Conservation (phyloP, 2,329 filamentous ascomycete species). For the Epichloe amarillans region DNA sequence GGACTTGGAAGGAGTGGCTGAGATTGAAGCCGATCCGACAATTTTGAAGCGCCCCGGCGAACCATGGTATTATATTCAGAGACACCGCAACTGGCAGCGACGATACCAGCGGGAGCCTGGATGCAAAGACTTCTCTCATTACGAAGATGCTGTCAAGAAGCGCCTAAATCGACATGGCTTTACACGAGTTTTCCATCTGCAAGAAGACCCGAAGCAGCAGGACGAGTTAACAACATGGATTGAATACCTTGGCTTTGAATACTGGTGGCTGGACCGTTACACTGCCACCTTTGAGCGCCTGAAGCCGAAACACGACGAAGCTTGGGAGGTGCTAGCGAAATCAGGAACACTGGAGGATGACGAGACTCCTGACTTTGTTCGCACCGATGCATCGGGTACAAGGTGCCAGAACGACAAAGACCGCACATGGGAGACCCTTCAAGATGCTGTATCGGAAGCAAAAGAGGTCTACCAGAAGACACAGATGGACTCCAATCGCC, state of each 20-base stretch:
- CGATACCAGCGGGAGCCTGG: conserved; percentile 5
- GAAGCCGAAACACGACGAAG: conserved; percentile 14
- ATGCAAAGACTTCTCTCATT: conserved; percentile 12
- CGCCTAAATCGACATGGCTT: conserved; percentile 18
- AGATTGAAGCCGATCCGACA: conserved; percentile 7
- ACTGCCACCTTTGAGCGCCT: conserved; percentile 9
- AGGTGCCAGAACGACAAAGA: background rate
- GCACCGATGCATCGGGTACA: background rate
- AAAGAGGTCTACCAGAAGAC: conserved; percentile 2
- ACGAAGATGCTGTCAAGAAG: conserved; percentile 12
- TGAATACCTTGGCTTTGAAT: conserved; percentile 22
- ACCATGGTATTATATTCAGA: conserved; percentile 4
- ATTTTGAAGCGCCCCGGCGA: conserved; percentile 1
- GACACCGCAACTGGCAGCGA: conserved; percentile 5
- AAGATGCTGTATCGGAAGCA: conserved; percentile 1
- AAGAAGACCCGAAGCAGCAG: conserved; percentile 16
- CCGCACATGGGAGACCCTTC: background rate
- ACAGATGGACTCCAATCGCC: conserved; percentile 1
- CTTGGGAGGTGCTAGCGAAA: conserved; percentile 19
- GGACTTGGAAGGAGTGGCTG: background rate
- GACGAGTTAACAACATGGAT: conserved; percentile 25
- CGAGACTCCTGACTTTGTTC: conserved; percentile 8
- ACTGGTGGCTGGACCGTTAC: conserved; percentile 13
- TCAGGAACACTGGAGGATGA: conserved; percentile 12
- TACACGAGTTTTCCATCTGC: conserved; percentile 15